phyloP scores from a whole-genome alignment of 2,329 filamentous ascomycete species.

The Neofusicoccum umdonicola region DNA sequence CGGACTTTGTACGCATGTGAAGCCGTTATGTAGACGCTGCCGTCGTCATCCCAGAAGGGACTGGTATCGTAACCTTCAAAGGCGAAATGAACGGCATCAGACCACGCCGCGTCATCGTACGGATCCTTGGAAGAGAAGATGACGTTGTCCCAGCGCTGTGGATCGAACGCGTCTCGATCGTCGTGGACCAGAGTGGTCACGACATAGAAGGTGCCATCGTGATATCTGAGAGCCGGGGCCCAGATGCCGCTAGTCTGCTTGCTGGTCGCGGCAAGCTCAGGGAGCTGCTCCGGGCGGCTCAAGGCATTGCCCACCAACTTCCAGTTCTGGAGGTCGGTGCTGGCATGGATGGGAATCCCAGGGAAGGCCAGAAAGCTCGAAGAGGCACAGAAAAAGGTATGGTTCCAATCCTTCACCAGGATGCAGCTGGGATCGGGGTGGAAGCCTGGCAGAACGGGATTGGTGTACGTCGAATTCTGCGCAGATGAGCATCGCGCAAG shows the following conservation, averaged over 20 bases:
- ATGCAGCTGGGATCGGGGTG: conserved; percentile 48
- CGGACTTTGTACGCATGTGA: conserved; percentile 28
- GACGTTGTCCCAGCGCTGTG: conserved; percentile 42
- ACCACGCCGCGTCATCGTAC: conserved; percentile 47
- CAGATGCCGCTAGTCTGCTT: conserved; percentile 40
- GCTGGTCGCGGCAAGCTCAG: conserved; percentile 34
- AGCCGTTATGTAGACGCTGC: conserved; percentile 49
- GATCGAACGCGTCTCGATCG: conserved; percentile 27
- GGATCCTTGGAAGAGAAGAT: conserved; percentile 48
- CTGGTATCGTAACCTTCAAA: conserved; percentile 54
- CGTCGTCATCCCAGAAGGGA: conserved; percentile 57
- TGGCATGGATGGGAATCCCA: conserved; percentile 46
- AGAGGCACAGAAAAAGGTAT: conserved; percentile 45
- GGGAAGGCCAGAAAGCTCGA: conserved; percentile 49
- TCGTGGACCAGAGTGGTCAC: conserved; percentile 36
- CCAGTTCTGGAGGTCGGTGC: conserved; percentile 46
- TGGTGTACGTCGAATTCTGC: conserved; percentile 22
- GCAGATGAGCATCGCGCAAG: neutral
- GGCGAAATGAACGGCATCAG: conserved; percentile 48
- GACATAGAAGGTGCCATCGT: conserved; percentile 42
- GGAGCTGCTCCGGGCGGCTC: conserved; percentile 38
- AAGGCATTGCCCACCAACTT: conserved; percentile 35
- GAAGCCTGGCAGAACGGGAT: conserved; percentile 49
- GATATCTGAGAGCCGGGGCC: conserved; percentile 41
- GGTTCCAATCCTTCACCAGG: conserved; percentile 33